Base-by-base conservation (phyloP, 2,329 filamentous ascomycete species). In the Diplodia sapinea region DNA sequence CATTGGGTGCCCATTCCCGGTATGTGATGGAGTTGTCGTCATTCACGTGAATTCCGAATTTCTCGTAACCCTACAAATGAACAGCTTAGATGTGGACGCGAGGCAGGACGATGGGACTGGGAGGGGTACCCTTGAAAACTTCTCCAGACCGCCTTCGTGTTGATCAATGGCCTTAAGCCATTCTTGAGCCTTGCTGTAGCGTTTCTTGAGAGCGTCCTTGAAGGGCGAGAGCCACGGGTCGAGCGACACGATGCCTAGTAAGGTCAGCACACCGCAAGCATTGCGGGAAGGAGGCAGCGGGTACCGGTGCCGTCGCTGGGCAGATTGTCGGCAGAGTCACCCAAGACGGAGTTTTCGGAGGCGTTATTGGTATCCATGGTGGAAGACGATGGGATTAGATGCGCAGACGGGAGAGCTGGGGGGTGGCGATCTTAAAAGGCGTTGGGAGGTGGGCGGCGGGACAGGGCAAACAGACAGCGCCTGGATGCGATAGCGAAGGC, bases 1-100 rank as follows among this genome's bases (percentile, higher is more conserved):
- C 94, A 82, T 93, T 96, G 31, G 95, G 94, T 0, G 95, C 95
- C 95, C 95, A 99, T 85, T 99, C 95, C 73, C 93, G 87, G 80
- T 99, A 99, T 68, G 86, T 84, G 72, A 99, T 93, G 78, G 94
- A 93, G 78, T 92, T 92, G 74, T 96, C 89, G 65, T 87, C 83
- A 76, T 90, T 86, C 69, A 95, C 89, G 72, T 92, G 93, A 80
- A 99, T 88, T 67, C 95, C 95, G 76, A 91, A 97, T 70, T 86
- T 89, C 76, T 98, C 93, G 70, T 88, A 91, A 54, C 95, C 94
- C 92, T 96, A 71, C 20, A 52, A 13, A 23, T 23, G 33, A 36
- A 47, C 65, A 23, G 61, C 7, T 64, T 38, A 52, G 62, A 47
- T 17, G 29, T 47, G 47, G 15, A 20, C n/a, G 43, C 13, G 17